phyloP scores from a whole-genome alignment of 192 early-diverging fungal species.

The Backusella liffmaniae region DNA sequence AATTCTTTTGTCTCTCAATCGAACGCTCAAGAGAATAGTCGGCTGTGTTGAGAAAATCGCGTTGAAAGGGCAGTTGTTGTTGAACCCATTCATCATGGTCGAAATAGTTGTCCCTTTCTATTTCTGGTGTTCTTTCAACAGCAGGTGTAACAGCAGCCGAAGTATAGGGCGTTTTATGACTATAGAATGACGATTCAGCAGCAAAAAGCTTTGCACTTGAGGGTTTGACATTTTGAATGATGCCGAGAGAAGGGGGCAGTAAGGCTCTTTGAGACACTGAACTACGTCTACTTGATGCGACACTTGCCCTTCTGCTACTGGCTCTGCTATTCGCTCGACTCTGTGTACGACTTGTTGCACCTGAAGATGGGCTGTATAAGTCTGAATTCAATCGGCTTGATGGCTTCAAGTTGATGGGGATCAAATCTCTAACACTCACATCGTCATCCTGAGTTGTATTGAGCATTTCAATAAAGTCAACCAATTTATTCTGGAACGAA shows the following conservation, averaged over 20 bases:
- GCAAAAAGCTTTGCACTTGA: conserved; percentile 4
- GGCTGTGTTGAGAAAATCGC: not conserved
- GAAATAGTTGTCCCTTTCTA: not conserved
- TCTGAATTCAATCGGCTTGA: conserved; percentile 19
- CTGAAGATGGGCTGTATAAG: not conserved
- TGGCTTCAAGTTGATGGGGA: conserved; percentile 31
- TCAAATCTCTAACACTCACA: conserved; percentile 32
- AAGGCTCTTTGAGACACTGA: not conserved
- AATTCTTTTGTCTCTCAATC: not conserved
- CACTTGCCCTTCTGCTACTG: conserved; percentile 8
- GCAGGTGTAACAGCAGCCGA: conserved; percentile 22
- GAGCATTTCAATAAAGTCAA: not conserved
- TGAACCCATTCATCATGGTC: not conserved
- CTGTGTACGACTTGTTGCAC: not conserved
- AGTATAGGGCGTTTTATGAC: conserved; percentile 17
- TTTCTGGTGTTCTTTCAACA: not conserved
- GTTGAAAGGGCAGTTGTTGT: not conserved
- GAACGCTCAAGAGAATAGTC: not conserved
- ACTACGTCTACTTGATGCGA: not conserved
- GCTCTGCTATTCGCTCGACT: not conserved
- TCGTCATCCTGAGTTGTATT: conserved; percentile 13
- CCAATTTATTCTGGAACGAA: not conserved
- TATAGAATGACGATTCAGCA: not conserved
- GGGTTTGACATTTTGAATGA: not conserved
- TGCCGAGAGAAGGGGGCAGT: not conserved